A percentile compares a stretch with the other conserved stretches of the same genome.
Conservation (phyloP, 805 yeast species). For the Zygosaccharomyces gambellarensis region DNA sequence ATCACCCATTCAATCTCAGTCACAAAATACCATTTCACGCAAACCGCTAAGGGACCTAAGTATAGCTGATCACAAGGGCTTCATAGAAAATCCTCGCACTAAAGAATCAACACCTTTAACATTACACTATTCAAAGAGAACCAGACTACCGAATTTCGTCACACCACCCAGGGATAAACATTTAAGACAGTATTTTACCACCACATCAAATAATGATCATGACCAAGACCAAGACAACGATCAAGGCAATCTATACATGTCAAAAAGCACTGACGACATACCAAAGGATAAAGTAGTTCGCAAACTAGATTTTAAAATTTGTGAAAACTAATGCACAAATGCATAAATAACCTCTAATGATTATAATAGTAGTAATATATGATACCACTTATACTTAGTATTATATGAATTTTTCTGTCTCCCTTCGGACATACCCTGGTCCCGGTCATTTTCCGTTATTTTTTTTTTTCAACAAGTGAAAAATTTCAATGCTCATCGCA, state of each 20-base stretch:
- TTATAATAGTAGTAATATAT: background rate
- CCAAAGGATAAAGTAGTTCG: constrained; percentile 19
- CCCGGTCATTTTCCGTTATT: background rate
- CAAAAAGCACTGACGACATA: constrained; percentile 24
- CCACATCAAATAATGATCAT: background rate
- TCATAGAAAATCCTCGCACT: constrained; percentile 15
- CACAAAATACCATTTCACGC: constrained; percentile 1
- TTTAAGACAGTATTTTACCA: constrained; percentile 15
- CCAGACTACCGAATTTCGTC: constrained; percentile 17
- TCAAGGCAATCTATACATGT: background rate
- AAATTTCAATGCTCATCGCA: constrained; percentile 9
- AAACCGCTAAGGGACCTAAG: constrained; percentile 18
- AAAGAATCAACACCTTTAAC: constrained; percentile 13
- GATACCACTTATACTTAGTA: background rate
- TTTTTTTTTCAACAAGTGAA: background rate
- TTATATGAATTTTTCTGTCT: background rate
- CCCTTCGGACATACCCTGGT: background rate
- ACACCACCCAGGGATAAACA: constrained; percentile 24
- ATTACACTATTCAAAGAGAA: constrained; percentile 14
- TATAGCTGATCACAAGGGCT: constrained; percentile 19
- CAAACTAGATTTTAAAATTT: constrained; percentile 19
- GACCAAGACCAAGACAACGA: background rate
- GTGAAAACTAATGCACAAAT: constrained; percentile 9
- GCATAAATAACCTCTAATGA: background rate
- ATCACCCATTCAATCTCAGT: background rate